Evolutionary conservation across 495 filamentous ascomycete genomes (phyloP).

Genomic region (Thermothielavioides terrestris): DNA sequence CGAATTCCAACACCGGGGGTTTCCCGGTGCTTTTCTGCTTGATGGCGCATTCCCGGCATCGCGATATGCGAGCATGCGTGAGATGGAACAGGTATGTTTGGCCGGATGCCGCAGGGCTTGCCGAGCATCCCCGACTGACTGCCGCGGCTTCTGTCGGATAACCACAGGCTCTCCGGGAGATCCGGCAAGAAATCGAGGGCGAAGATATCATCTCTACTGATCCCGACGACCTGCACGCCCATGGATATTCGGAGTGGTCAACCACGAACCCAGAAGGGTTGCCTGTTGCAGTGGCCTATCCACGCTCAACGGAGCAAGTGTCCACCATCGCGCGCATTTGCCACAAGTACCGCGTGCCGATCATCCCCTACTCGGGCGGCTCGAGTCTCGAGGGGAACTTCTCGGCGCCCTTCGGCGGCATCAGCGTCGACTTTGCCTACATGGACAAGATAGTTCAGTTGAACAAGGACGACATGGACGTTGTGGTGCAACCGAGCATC

Average conservation of each 20-base stretch:
- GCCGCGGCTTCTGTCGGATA: too few species aligned
- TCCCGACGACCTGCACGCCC: conserved; percentile 66
- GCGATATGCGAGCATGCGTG: conserved; percentile 40
- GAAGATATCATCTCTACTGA: conserved; percentile 71
- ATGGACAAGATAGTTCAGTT: conserved; percentile 78
- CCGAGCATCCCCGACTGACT: too few species aligned
- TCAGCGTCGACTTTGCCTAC: conserved; percentile 78
- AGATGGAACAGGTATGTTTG: conserved; percentile 45
- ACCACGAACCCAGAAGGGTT: conserved; percentile 68
- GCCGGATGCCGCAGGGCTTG: too few species aligned
- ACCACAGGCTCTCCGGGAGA: conserved; percentile 39
- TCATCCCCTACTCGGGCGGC: conserved; percentile 82
- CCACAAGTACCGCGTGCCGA: conserved; percentile 72
- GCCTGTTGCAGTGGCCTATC: conserved; percentile 75
- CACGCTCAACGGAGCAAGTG: conserved; percentile 71
- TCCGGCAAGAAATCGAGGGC: conserved; percentile 51
- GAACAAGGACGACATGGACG: conserved; percentile 81
- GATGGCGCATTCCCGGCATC: conserved; percentile 31
- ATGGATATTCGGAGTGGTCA: conserved; percentile 89
- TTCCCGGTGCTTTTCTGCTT: conserved; percentile 29
- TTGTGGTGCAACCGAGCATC: conserved; percentile 83
- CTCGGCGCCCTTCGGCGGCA: conserved; percentile 71
- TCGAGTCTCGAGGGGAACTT: conserved; percentile 86
- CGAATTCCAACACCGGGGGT: conserved; percentile 18
- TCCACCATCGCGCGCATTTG: conserved; percentile 72